Conservation (phyloP, 1,139 yeast species). For the Debaryomycetaceae sp. region DNA sequence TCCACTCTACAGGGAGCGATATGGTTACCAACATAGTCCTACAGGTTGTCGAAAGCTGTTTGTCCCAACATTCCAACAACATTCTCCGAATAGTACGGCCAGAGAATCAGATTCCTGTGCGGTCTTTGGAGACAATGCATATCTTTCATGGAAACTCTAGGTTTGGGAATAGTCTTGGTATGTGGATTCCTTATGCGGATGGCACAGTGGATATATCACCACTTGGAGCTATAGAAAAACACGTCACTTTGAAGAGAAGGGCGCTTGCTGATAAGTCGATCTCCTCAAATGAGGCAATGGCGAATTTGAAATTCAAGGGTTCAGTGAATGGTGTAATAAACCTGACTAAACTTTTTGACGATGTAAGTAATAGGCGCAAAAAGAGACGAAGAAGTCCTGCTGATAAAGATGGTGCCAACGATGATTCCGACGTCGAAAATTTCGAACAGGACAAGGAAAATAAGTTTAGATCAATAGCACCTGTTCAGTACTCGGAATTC, state of each 20-base stretch:
- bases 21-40: constrained; percentile 51
- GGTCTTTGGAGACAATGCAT: constrained; percentile 52
- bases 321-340: constrained; percentile 27
- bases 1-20: constrained; percentile 52
- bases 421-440: constrained; percentile 16
- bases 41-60: constrained; percentile 54
- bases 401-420: constrained; percentile 8
- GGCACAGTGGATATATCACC: constrained; percentile 62
- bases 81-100: constrained; percentile 23
- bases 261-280: constrained; percentile 10
- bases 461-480: constrained; percentile 49
- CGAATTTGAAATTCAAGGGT: constrained; percentile 60
- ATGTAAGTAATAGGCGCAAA: constrained; percentile 13
- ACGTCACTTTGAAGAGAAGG: constrained; percentile 13
- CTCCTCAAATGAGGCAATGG: constrained; percentile 29
- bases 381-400: constrained; percentile 3
- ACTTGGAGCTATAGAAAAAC: constrained; percentile 39
- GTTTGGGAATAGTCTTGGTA: constrained; percentile 56
- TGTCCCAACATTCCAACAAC: constrained; percentile 38
- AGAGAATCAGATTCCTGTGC: constrained; percentile 43
- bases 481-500: constrained; percentile 51
- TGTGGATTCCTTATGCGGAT: constrained; percentile 71
- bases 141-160: constrained; percentile 60
- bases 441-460: constrained; percentile 20
- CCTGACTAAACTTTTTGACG: constrained; percentile 36